Base-by-base conservation (phyloP, 441 rosid genomes). In the Eutrema salsugineum region DNA sequence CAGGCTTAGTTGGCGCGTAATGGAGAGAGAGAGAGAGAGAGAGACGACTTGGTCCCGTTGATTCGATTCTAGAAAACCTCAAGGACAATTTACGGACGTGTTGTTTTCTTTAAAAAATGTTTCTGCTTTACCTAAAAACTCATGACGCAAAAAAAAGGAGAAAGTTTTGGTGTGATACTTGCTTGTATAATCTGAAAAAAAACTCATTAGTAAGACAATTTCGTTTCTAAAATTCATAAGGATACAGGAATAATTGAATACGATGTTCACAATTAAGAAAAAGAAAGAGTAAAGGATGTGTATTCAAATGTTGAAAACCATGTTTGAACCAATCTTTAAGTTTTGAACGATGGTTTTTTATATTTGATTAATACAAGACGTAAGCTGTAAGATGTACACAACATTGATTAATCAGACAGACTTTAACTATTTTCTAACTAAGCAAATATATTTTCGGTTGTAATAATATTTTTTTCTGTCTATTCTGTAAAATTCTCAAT, bases 1-100 rank as follows among this genome's bases (percentile, higher is more conserved):
- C 11, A 77, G 72, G 81, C 89, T 76, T 72, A 77, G 84, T 68
- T 80, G 89, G 89, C 88, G 79, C 85, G 87, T 82, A 63, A 46
- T 20, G 53, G 17, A 51, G 72, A 10, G 64, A 60, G 55, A 66
- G 71, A 40, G 40, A 68, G n/a, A n/a, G 54, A 66, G 71, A 54
- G 42, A 68, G 3, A 44, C 24, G 65, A 75, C 78, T 68, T 70
- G 61, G 66, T 63, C 75, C 40, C 33, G 5, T 51, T 40, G 68
- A 68, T 68, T 62, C 8, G 66, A 70, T 77, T 64, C 51, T 16
- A 70, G 42, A 70, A 28, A 69, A 46, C 28, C 17, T 47, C 12
- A 36, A 28, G 7, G 6, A 24, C 30, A 30, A 22, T 11, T 54
- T 63, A 68, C 49, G 55, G 38, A 22, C 49, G 50, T 50, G 17